Conservation (phyloP, 73 alveolate species). For the Halteria grandinella region DNA sequence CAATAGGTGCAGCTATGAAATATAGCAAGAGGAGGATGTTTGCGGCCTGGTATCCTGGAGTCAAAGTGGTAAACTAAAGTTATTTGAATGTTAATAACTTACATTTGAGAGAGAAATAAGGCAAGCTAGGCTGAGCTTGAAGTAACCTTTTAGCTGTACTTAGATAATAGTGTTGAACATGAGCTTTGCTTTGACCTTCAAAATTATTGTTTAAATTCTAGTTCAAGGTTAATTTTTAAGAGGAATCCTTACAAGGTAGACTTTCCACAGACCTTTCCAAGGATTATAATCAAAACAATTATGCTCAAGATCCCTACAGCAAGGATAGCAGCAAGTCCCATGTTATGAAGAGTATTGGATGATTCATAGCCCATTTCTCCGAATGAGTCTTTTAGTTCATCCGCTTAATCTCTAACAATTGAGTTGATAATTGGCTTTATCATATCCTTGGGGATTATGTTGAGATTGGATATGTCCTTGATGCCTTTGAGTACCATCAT, state of each 20-base stretch:
- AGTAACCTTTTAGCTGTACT: constrained; percentile 35
- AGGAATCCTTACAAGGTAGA: too few relatives aligned
- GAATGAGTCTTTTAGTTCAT: constrained; percentile 1
- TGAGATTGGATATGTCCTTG: constrained; percentile 1
- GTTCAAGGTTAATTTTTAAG: too few relatives aligned
- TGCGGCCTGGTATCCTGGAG: too few relatives aligned
- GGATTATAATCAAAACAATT: background rate
- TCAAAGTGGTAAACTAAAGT: too few relatives aligned
- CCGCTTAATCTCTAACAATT: background rate
- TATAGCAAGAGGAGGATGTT: background rate
- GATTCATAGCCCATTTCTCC: constrained; percentile 32
- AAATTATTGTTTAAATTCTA: too few relatives aligned
- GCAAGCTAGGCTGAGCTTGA: constrained; percentile 7
- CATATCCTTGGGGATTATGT: constrained; percentile 3
- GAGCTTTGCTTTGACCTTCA: too few relatives aligned
- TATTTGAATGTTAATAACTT: too few relatives aligned
- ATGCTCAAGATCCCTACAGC: too few relatives aligned
- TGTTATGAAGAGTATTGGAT: background rate
- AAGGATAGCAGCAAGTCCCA: background rate
- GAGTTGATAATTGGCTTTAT: background rate
- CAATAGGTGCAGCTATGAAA: background rate
- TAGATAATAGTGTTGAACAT: too few relatives aligned
- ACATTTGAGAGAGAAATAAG: constrained; percentile 6
- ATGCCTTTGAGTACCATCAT: background rate
- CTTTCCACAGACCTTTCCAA: constrained; percentile 3